Conservation (phyloP, 164 flowering plant species). For the Berberis vulgaris region DNA sequence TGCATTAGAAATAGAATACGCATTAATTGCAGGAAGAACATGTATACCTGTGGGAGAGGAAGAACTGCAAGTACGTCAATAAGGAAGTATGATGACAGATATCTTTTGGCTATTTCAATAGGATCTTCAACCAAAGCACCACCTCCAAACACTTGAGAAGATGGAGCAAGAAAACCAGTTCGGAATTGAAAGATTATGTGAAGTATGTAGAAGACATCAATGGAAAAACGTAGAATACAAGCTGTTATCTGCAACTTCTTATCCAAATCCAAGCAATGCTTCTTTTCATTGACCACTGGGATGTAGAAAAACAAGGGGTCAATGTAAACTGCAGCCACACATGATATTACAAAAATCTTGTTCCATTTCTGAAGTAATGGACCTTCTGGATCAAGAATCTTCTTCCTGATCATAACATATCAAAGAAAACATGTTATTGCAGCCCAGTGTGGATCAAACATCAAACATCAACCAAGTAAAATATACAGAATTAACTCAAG, state of each 20-base stretch:
- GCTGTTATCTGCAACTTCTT: conserved; percentile 48
- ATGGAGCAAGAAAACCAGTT: conserved; percentile 83
- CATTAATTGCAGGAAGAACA: neutral
- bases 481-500: no score
- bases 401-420: conserved; percentile 13
- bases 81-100: conserved; percentile 55
- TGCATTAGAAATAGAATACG: neutral
- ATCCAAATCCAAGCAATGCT: conserved; percentile 59
- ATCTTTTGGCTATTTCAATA: conserved; percentile 55
- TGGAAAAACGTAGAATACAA: conserved; percentile 59
- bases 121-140: conserved; percentile 69
- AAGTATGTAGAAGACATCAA: conserved; percentile 65
- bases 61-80: conserved; percentile 82
- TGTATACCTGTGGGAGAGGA: conserved; percentile 83
- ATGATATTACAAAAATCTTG: conserved; percentile 67
- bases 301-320: conserved; percentile 87
- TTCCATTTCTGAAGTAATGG: conserved; percentile 73
- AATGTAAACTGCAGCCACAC: conserved; percentile 65
- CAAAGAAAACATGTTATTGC: neutral
- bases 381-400: conserved; percentile 76
- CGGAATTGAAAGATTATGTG: conserved; percentile 76
- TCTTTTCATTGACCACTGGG: conserved; percentile 40
- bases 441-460: neutral
- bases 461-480: no score
- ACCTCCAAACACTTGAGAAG: conserved; percentile 87